Evolutionary conservation across 495 filamentous ascomycete species (phyloP), one percentile per base, ranked within the genome.

Genomic region (Oidiodendron maius): DNA sequence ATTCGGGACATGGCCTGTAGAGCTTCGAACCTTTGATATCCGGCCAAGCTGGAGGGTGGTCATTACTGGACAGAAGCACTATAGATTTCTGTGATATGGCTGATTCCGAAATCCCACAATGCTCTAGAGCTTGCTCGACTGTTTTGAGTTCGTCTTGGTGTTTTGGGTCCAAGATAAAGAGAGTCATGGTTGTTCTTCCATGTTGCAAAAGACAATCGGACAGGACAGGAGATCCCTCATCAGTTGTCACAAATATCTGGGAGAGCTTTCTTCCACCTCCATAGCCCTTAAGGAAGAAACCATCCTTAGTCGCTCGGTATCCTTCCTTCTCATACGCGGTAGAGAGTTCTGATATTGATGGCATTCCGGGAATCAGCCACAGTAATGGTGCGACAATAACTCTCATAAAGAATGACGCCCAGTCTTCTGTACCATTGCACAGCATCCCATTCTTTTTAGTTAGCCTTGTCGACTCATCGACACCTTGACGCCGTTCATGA

Each of bases 171-270:
- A 39, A 5, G 3, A 48, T 24, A 4, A 48, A 4, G 5, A 48
- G 20, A 10, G 45, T 40, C 4, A 48, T 4, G 5, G 40, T 5
- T 3, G 34, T 5, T 17, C 20, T 18, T 10, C 13, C 13, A 9
- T 15, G 10, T 25, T 35, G 10, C 23, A 48, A 18, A 8, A 48
- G 21, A n/a, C 8, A 3, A 40, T 48, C 45, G 10, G 45, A 55
- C 6, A 39, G 49, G 39, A 18, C 46, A 47, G 24, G 38, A 10
- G 18, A 46, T 15, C 12, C n/a, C 4, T 11, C 24, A 22, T 15
- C 43, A 2, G 53, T 58, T 13, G 51, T 46, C 21, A 64, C 34
- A 23, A 60, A 60, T 17, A 64, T 49, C 42, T 64, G 61, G 0
- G 61, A 51, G 1, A 64, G 11, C 3, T 53, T 55, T 3, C 52